phyloP scores from a whole-genome alignment of 1,284 basidiomycete genomes.

The Dichomitus squalens region DNA sequence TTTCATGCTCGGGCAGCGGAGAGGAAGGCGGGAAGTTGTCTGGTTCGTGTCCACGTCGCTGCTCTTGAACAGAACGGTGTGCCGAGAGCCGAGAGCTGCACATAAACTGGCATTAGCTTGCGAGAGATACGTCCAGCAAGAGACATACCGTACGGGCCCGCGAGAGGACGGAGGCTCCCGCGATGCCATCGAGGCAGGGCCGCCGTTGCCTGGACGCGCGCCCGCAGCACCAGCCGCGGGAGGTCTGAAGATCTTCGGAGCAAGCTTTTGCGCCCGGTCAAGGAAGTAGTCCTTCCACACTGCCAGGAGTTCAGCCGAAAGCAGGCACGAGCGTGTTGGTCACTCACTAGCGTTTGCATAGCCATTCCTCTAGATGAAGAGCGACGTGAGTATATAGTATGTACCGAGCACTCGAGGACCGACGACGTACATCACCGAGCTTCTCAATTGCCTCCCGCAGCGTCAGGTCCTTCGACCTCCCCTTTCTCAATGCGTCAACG shows the following conservation, averaged over 20 bases:
- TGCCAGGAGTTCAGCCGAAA: not conserved
- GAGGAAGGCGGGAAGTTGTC: not conserved
- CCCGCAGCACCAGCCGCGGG: not conserved
- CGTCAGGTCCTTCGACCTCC: not conserved
- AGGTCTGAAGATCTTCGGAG: not conserved
- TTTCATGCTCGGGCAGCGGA: not conserved
- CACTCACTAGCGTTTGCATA: not conserved
- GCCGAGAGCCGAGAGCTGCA: too few relatives aligned
- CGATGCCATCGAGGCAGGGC: too few relatives aligned
- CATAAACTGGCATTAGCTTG: not conserved
- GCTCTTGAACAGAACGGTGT: too few relatives aligned
- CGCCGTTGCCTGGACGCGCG: too few relatives aligned
- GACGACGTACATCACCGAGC: constrained; percentile 3
- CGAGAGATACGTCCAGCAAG: not conserved
- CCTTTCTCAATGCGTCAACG: constrained; percentile 1
- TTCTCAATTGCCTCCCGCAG: constrained; percentile 5
- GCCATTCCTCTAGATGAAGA: not conserved
- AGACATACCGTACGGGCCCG: too few relatives aligned
- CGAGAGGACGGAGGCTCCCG: too few relatives aligned
- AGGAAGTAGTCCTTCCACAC: constrained; percentile 7
- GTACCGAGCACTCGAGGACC: not conserved
- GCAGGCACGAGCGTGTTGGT: not conserved
- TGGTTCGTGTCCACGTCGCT: not conserved
- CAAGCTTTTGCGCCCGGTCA: not conserved
- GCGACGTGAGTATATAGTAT: not conserved